A percentile compares a stretch with the other conserved stretches of the same genome.
Evolutionary conservation across 306 rosid genomes (phyloP).

Genomic region (Sicyos edulis): DNA sequence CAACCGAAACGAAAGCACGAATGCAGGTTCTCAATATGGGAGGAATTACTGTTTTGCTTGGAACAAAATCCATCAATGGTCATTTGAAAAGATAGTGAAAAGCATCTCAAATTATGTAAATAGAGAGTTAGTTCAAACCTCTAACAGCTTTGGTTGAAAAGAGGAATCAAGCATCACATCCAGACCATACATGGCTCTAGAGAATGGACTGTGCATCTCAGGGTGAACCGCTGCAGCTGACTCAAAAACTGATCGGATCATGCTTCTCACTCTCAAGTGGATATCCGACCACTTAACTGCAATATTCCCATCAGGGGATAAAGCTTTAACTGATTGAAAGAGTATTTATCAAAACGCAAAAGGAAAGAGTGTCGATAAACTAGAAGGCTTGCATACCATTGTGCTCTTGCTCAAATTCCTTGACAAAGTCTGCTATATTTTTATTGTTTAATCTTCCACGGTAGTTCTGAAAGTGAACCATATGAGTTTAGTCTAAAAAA

Average conservation of each 20-base stretch:
- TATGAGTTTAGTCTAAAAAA: background rate
- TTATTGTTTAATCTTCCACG: slow-evolving; percentile 73
- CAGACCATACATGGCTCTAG: slow-evolving; percentile 87
- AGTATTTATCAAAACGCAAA: background rate
- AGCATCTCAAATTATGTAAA: slow-evolving; percentile 11
- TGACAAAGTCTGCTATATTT: slow-evolving; percentile 59
- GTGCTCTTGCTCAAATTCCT: slow-evolving; percentile 89
- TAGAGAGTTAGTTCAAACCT: slow-evolving; percentile 43
- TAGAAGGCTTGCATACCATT: slow-evolving; percentile 42
- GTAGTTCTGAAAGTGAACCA: slow-evolving; percentile 48
- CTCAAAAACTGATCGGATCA: slow-evolving; percentile 80
- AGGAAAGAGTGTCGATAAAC: slow-evolving; percentile 6
- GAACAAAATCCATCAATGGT: background rate
- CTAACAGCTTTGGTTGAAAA: slow-evolving; percentile 75
- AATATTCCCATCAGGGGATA: slow-evolving; percentile 3
- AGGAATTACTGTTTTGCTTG: background rate
- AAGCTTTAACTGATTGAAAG: slow-evolving; percentile 7
- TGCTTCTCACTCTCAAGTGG: slow-evolving; percentile 50
- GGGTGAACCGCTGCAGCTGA: slow-evolving; percentile 77
- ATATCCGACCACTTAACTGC: slow-evolving; percentile 84
- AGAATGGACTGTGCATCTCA: slow-evolving; percentile 71
- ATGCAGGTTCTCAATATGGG: background rate
- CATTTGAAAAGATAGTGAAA: background rate
- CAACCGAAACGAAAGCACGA: background rate
- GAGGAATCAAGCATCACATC: slow-evolving; percentile 85